These are phyloP conservation scores for Ceratocystis alfenasii DNA, from an alignment of 2,329 filamentous ascomycete genomes.

Conservation along the genomic window DNA sequence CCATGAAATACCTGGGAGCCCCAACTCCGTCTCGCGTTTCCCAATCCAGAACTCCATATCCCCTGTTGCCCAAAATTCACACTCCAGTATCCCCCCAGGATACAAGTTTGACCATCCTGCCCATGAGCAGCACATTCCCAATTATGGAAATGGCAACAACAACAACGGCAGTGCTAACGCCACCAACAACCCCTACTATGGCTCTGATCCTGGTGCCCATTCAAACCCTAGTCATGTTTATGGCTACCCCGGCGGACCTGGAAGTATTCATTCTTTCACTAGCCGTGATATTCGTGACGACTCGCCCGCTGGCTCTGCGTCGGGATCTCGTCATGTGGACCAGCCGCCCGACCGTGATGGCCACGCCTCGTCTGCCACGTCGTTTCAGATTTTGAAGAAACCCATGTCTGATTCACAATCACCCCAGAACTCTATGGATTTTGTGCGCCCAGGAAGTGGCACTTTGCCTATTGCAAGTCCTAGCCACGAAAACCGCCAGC, in stretches of 20 bases:
- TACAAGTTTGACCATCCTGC: constrained; percentile 25
- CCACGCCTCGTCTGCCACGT: constrained; percentile 29
- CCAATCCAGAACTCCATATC: constrained; percentile 23
- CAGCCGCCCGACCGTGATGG: constrained; percentile 24
- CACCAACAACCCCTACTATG: constrained; percentile 22
- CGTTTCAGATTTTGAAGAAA: constrained; percentile 43
- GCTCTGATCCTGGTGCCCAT: constrained; percentile 25
- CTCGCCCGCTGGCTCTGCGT: constrained; percentile 26
- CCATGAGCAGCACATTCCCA: constrained; percentile 24
- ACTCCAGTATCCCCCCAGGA: constrained; percentile 23
- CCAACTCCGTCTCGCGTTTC: constrained; percentile 17
- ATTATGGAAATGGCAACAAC: constrained; percentile 23
- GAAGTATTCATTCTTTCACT: constrained; percentile 18
- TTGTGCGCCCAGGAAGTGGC: constrained; percentile 33
- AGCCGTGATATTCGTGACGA: constrained; percentile 34
- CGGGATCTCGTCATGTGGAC: constrained; percentile 23
- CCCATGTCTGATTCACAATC: constrained; percentile 31
- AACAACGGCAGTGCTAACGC: constrained; percentile 18
- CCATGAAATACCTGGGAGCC: constrained; percentile 23
- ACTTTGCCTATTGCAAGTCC: constrained; percentile 36
- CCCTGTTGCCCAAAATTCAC: constrained; percentile 18
- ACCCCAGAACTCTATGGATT: constrained; percentile 31
- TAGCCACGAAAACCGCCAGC: constrained; percentile 33
- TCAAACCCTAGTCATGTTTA: constrained; percentile 22
- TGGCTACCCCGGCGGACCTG: constrained; percentile 24